Evolutionary conservation across 2,329 filamentous ascomycete species (phyloP).

Genomic region (Colletotrichum navitas): DNA sequence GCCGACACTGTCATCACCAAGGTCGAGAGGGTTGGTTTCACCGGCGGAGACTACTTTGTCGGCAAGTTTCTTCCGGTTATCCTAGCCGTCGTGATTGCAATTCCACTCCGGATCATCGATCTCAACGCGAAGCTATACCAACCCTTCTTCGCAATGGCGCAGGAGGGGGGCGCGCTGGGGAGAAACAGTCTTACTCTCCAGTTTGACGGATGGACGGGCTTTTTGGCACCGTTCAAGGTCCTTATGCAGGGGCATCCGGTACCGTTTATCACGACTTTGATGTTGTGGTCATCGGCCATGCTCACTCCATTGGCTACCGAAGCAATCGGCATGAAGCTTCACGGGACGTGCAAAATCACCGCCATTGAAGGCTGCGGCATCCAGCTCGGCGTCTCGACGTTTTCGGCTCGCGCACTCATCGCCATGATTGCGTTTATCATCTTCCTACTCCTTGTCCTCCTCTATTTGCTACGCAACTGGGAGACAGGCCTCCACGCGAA

Average conservation of each 20-base stretch:
- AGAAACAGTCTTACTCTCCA: constrained; percentile 57
- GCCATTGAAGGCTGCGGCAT: constrained; percentile 51
- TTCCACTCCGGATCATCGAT: constrained; percentile 57
- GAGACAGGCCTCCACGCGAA: constrained; percentile 55
- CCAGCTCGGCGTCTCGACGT: constrained; percentile 51
- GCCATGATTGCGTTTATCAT: constrained; percentile 50
- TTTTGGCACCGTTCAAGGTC: constrained; percentile 52
- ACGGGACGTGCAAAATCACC: constrained; percentile 50
- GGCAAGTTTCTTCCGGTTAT: constrained; percentile 59
- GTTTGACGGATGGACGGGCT: constrained; percentile 54
- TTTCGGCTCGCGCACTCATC: constrained; percentile 49
- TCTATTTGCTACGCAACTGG: constrained; percentile 49
- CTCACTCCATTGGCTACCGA: constrained; percentile 57
- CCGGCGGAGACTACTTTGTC: constrained; percentile 52
- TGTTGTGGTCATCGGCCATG: constrained; percentile 52
- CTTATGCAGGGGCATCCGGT: constrained; percentile 53
- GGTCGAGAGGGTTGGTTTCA: constrained; percentile 45
- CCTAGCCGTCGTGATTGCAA: constrained; percentile 54
- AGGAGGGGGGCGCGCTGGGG: constrained; percentile 53
- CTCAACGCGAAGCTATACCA: constrained; percentile 57
- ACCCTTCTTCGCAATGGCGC: constrained; percentile 58
- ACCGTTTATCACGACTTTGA: constrained; percentile 53
- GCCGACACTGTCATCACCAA: constrained; percentile 40
- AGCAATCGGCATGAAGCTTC: constrained; percentile 54
- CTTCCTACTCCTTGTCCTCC: constrained; percentile 48